Percentiles rank a stretch among this genome's conserved stretches.
Conservation (phyloP, 2,329 filamentous ascomycete species). For the Aspergillus puulaauensis region DNA sequence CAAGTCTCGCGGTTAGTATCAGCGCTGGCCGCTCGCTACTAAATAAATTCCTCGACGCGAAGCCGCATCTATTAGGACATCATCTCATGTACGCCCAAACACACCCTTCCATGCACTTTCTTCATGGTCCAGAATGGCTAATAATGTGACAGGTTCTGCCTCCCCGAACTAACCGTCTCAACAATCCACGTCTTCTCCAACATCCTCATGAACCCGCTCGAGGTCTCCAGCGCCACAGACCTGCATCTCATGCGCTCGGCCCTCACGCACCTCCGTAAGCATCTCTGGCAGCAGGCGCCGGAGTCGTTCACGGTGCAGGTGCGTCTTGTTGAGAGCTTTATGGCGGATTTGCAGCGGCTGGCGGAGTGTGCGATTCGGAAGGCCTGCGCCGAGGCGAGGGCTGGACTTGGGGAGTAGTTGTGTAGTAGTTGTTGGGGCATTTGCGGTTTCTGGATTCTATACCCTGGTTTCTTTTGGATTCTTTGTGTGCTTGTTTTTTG, state of each 20-base stretch:
- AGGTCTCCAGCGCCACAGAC: neutral
- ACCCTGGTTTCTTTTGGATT: no score
- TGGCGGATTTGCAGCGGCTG: conserved; percentile 8
- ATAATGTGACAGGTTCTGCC: conserved; percentile 2
- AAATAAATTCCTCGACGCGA: neutral
- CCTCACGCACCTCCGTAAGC: neutral
- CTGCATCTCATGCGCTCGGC: conserved; percentile 4
- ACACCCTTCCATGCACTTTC: no score
- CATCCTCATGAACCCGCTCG: conserved; percentile 9
- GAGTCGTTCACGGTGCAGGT: conserved; percentile 1
- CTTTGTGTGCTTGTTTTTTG: no score
- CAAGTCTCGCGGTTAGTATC: conserved; percentile 11
- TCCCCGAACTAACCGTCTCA: conserved; percentile 6
- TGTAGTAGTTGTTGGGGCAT: no score
- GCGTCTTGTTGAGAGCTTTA: conserved; percentile 7
- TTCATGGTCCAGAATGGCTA: no score
- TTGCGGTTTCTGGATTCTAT: no score
- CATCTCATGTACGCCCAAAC: neutral
- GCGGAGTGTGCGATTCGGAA: conserved; percentile 6
- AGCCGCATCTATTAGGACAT: neutral
- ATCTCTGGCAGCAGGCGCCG: conserved; percentile 3
- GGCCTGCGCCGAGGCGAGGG: neutral
- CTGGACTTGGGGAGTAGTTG: no score
- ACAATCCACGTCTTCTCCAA: conserved; percentile 13
- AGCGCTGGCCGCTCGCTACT: conserved; percentile 13